Evolutionary conservation across 768 basidiomycete genomes (phyloP), one percentile per base, ranked within the genome.

Genomic region (Xerocomellus intermedius): DNA sequence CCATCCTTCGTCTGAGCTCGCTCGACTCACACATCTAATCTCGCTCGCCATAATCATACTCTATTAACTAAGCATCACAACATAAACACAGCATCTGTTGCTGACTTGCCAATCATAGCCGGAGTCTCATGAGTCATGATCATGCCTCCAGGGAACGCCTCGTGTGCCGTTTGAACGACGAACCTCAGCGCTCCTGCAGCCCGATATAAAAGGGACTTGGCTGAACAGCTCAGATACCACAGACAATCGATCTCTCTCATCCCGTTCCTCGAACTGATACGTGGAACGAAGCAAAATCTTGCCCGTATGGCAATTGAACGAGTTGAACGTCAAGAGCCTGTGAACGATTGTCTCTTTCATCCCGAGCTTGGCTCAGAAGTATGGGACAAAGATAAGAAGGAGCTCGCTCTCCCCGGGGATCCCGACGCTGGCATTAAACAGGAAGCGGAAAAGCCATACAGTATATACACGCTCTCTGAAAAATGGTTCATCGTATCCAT

Each of bases 401-500:
- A 12, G 24, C 6, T 17, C 13, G 5, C 26, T 17, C 5, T 28
- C 24, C 8, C 22, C 22, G 41, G 21, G 17, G 9, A 52, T 22
- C n/a, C 30, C 33, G 28, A 32, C 7, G 5, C 32, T 38, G 12
- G 14, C n/a, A 39, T 13, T 33, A 22, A 52, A 17, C 26, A 26
- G 26, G 26, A 26, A 26, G 26, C 26, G 26, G 26, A 26, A 26
- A 26, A 26, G 4, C 65, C 65, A 21, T 76, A 76, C 55, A 84
- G 79, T 53, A 74, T 84, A 42, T 89, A 81, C 61, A 79, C 80
- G 0, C 61, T 57, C 3, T 57, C 64, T 7, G 85, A 88, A 64
- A 89, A 89, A 72, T 89, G 86, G 87, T 73, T 80, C 46, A 84
- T 89, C 39, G 85, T 89, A 5, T 63, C 67, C 41, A 72, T 89